phyloP scores from a whole-genome alignment of 371 early-diverging fungal species.

The Synchytrium microbalum region DNA sequence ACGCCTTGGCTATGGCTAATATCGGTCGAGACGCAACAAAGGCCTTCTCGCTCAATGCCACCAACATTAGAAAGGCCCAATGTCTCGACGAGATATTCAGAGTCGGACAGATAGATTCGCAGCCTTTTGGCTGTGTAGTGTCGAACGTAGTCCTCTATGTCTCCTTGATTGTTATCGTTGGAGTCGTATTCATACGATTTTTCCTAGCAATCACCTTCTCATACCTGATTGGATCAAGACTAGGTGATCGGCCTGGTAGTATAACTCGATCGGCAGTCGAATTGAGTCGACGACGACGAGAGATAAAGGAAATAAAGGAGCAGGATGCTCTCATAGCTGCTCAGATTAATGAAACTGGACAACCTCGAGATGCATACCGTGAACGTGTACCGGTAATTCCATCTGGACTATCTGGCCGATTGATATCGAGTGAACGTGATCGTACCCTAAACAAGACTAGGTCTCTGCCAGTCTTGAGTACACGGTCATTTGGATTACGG shows the following conservation, averaged over 20 bases:
- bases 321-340: background rate
- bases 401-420: background rate
- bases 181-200: conserved; percentile 29
- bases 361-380: background rate
- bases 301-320: background rate
- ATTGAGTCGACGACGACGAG: background rate
- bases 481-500: background rate
- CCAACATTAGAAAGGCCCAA: conserved; percentile 13
- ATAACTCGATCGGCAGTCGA: background rate
- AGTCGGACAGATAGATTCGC: conserved; percentile 26
- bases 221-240: conserved; percentile 14
- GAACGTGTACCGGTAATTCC: background rate
- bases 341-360: background rate
- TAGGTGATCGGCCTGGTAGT: conserved; percentile 2
- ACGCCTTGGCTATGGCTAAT: conserved; percentile 8
- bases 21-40: conserved; percentile 28
- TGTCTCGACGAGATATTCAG: conserved; percentile 29
- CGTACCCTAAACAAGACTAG: background rate
- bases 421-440: background rate
- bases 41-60: conserved; percentile 15
- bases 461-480: background rate
- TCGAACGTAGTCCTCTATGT: conserved; percentile 25
- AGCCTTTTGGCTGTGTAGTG: conserved; percentile 26
- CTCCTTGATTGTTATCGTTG: conserved; percentile 25
- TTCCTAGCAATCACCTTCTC: conserved; percentile 31